These are phyloP conservation scores for Arthrobotrys pseudoclavata DNA, from an alignment of 2,329 filamentous ascomycete genomes.

Conservation along the genomic window DNA sequence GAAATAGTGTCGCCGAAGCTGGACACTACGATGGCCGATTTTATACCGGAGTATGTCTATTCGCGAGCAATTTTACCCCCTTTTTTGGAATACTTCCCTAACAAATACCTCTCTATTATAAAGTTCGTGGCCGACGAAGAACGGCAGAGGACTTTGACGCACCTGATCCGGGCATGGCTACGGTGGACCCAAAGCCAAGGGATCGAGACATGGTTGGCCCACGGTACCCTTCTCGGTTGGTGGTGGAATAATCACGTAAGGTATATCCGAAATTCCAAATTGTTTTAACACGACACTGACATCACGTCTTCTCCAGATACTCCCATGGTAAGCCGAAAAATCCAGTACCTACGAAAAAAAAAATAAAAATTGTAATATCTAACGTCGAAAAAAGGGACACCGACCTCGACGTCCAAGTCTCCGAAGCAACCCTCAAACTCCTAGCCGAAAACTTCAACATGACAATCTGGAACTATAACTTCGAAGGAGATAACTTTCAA, in stretches of 20 bases:
- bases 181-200: conserved; percentile 74
- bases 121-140: conserved; percentile 75
- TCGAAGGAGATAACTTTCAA: conserved; percentile 67
- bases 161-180: conserved; percentile 82
- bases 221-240: conserved; percentile 87
- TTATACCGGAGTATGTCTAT: conserved; percentile 24
- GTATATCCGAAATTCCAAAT: background rate
- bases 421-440: conserved; percentile 75
- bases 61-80: too few species aligned
- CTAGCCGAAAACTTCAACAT: conserved; percentile 78
- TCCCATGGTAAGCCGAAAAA: conserved; percentile 60
- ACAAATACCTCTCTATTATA: conserved; percentile 68
- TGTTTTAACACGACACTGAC: conserved; percentile 2
- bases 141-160: conserved; percentile 75
- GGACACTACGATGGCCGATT: conserved; percentile 50
- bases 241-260: conserved; percentile 81
- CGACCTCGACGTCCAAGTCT: conserved; percentile 85
- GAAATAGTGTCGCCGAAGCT: conserved; percentile 7
- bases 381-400: conserved; percentile 33
- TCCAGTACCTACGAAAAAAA: too few species aligned
- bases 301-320: conserved; percentile 40
- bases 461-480: conserved; percentile 71
- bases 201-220: conserved; percentile 87
- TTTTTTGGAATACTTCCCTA: background rate
- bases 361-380: background rate